Percentiles rank a stretch among this genome's conserved stretches.
phyloP scores from a whole-genome alignment of 176 grass and related monocot species.

The Thinopyrum elongatum region DNA sequence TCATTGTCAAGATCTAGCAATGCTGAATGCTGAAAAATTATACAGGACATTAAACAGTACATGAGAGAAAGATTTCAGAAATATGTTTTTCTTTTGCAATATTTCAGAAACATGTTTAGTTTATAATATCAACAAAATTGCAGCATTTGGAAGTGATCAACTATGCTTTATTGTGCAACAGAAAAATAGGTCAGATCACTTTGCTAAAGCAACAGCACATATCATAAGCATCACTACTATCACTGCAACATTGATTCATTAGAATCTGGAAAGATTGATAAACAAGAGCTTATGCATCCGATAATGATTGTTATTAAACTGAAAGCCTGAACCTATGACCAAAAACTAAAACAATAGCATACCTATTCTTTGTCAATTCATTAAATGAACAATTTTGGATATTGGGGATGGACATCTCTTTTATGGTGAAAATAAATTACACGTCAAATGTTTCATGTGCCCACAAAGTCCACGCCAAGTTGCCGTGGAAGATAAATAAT shows the following conservation, averaged over 20 bases:
- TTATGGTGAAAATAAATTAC: not conserved
- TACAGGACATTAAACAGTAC: conserved; percentile 25
- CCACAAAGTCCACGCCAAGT: not conserved
- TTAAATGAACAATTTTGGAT: not conserved
- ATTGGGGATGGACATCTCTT: not conserved
- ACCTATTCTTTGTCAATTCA: not conserved
- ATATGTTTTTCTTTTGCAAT: not conserved
- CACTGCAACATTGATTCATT: not conserved
- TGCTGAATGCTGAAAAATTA: conserved; percentile 73
- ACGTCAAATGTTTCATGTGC: not conserved
- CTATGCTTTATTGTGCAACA: conserved; percentile 2
- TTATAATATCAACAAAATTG: conserved; percentile 24
- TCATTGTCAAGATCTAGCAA: conserved; percentile 75
- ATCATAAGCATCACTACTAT: not conserved
- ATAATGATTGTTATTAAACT: not conserved
- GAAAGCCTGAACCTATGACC: not conserved
- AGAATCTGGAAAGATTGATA: not conserved
- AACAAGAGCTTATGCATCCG: conserved; percentile 5
- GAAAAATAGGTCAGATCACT: conserved; percentile 15
- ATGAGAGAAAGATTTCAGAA: conserved; percentile 1
- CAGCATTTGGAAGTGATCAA: not conserved
- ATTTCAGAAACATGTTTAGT: conserved; percentile 2
- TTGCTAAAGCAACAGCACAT: conserved; percentile 16
- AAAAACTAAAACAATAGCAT: not conserved
- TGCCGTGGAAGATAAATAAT: not conserved